Percentiles rank a stretch among this genome's conserved stretches.
phyloP scores from a whole-genome alignment of 495 filamentous ascomycete genomes.

The Choiromyces venosus region DNA sequence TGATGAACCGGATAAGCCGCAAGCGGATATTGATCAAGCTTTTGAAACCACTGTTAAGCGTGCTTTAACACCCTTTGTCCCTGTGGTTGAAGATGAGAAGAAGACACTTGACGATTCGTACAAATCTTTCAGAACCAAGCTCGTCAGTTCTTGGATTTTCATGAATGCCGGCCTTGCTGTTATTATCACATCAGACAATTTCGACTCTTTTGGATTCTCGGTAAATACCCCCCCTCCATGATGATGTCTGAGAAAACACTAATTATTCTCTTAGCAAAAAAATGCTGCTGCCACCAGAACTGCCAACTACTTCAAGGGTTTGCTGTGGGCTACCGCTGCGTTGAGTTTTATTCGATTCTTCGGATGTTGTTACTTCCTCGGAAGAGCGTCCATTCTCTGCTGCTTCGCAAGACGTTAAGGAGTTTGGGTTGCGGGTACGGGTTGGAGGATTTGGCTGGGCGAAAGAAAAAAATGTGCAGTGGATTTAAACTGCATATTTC shows the following conservation, averaged over 20 bases:
- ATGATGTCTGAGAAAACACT: conserved; percentile 39
- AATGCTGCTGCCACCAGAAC: conserved; percentile 62
- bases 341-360: conserved; percentile 82
- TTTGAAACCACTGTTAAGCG: conserved; percentile 97
- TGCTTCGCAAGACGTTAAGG: conserved; percentile 79
- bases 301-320: conserved; percentile 82
- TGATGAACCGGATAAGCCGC: conserved; percentile 92
- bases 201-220: conserved; percentile 74
- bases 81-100: conserved; percentile 64
- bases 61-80: conserved; percentile 74
- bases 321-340: conserved; percentile 82
- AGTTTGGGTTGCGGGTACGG: neutral
- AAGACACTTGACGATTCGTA: conserved; percentile 95
- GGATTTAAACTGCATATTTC: neutral
- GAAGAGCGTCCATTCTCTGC: conserved; percentile 86
- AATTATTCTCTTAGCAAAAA: conserved; percentile 37
- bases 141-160: conserved; percentile 91
- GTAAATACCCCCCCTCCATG: conserved; percentile 54
- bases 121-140: conserved; percentile 94
- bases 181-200: conserved; percentile 78
- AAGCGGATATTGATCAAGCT: conserved; percentile 96
- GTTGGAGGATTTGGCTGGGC: neutral
- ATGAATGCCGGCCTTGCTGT: conserved; percentile 85
- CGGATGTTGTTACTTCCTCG: conserved; percentile 90
- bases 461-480: neutral